Conservation (phyloP, 495 filamentous ascomycete genomes). For the Penicillium verhagenii region DNA sequence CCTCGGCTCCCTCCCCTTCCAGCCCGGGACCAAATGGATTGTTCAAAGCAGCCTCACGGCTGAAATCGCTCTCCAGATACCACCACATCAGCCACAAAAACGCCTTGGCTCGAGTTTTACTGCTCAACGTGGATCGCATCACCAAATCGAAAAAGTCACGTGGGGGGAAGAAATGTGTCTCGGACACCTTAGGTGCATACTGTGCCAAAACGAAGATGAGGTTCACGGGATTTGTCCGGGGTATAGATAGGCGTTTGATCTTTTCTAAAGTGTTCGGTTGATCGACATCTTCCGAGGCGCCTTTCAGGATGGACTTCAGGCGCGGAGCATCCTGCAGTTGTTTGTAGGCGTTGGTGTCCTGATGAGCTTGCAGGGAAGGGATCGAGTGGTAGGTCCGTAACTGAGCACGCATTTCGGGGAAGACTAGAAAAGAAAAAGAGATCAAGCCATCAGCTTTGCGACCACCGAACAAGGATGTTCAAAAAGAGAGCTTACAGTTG, state of each 20-base stretch:
- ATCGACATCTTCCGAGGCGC: conserved; percentile 87
- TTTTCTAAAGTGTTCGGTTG: conserved; percentile 86
- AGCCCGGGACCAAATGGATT: conserved; percentile 87
- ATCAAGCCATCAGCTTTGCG: conserved; percentile 30
- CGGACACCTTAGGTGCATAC: conserved; percentile 86
- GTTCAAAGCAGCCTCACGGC: conserved; percentile 71
- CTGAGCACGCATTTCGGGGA: conserved; percentile 98
- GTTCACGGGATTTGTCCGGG: conserved; percentile 95
- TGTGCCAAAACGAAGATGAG: conserved; percentile 93
- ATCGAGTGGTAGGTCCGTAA: conserved; percentile 98
- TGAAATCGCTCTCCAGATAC: conserved; percentile 96
- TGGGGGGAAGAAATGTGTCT: conserved; percentile 81
- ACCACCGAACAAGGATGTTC: conserved; percentile 1
- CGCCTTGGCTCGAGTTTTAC: conserved; percentile 77
- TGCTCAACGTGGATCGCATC: conserved; percentile 83
- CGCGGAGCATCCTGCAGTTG: conserved; percentile 95
- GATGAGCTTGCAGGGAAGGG: conserved; percentile 89
- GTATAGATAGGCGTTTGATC: conserved; percentile 63
- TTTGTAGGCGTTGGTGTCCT: conserved; percentile 95
- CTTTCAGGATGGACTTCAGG: conserved; percentile 95
- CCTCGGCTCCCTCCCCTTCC: conserved; percentile 59
- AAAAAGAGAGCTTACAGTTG: conserved; percentile 66
- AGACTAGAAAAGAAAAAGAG: conserved; percentile 61
- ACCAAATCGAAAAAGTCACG: conserved; percentile 95
- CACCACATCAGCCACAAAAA: conserved; percentile 99